Evolutionary conservation across 495 filamentous ascomycete genomes (phyloP).

Genomic region (Daldinia grandis): DNA sequence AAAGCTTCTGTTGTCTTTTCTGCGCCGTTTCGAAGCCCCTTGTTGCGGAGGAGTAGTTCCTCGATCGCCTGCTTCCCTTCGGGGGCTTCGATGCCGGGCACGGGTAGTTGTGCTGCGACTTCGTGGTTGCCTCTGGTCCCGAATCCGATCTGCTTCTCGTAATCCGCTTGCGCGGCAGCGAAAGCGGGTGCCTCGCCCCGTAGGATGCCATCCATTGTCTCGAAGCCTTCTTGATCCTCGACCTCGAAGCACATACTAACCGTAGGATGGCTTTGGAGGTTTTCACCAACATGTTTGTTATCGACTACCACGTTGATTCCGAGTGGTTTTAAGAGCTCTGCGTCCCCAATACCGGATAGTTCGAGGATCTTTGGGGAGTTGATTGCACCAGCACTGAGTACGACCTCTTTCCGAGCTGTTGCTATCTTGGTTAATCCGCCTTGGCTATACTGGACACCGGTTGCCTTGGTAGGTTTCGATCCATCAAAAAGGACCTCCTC

Average conservation of each 20-base stretch:
- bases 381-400: not conserved
- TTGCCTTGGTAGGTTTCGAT: not conserved
- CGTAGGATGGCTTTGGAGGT: not conserved
- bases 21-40: not conserved
- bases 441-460: not conserved
- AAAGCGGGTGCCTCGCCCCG: not conserved
- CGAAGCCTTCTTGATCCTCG: not conserved
- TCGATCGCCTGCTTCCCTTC: not conserved
- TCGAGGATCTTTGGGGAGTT: not conserved
- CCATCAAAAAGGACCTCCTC: not conserved
- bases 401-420: not conserved
- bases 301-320: not conserved
- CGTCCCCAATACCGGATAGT: not conserved
- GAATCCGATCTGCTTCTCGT: not conserved
- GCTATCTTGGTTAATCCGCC: not conserved
- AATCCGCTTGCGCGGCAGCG: not conserved
- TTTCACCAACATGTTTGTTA: not conserved
- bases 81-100: not conserved
- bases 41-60: not conserved
- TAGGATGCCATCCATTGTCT: not conserved
- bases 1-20: not conserved
- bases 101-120: not conserved
- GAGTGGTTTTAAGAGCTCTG: not conserved
- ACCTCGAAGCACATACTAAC: not conserved
- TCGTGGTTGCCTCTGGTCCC: not conserved